Evolutionary conservation across 2,329 filamentous ascomycete species (phyloP).

Genomic region (Cladosporium sp.): DNA sequence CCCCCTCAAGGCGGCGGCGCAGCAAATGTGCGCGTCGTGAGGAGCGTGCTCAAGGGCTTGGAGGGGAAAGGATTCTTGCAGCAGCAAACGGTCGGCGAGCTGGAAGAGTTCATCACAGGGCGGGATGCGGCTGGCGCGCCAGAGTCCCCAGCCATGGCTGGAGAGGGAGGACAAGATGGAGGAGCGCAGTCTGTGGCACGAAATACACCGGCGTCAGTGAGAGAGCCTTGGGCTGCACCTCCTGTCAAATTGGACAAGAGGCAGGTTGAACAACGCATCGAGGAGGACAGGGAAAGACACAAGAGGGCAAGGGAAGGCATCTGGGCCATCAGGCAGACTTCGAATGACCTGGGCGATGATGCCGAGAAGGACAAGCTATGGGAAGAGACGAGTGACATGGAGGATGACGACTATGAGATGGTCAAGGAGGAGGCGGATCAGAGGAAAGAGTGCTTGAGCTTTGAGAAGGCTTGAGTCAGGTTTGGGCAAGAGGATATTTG

Average conservation of each 20-base stretch:
- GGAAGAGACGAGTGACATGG: slow-evolving; percentile 84
- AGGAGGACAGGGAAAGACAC: slow-evolving; percentile 93
- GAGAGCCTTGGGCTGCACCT: slow-evolving; percentile 24
- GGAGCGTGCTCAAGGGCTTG: slow-evolving; percentile 63
- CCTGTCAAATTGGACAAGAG: slow-evolving; percentile 69
- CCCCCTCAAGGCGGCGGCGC: slow-evolving; percentile 84
- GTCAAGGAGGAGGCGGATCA: slow-evolving; percentile 72
- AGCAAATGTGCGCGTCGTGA: slow-evolving; percentile 83
- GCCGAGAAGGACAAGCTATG: slow-evolving; percentile 80
- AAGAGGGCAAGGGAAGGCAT: slow-evolving; percentile 89
- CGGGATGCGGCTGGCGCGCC: slow-evolving; percentile 55
- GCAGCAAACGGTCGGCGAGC: slow-evolving; percentile 72
- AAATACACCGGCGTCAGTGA: slow-evolving; percentile 26
- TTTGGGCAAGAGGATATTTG: not conserved
- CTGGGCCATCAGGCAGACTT: slow-evolving; percentile 68
- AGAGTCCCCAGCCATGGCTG: slow-evolving; percentile 24
- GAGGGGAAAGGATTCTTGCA: slow-evolving; percentile 72
- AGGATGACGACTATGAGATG: slow-evolving; percentile 80
- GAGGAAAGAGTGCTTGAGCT: slow-evolving; percentile 51
- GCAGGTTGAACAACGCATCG: slow-evolving; percentile 92
- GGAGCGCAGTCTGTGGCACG: slow-evolving; percentile 21
- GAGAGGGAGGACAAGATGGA: slow-evolving; percentile 1
- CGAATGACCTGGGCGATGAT: slow-evolving; percentile 56
- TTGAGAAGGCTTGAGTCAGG: slow-evolving; percentile 31
- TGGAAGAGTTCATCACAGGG: slow-evolving; percentile 80